Percentiles rank a stretch among this genome's conserved stretches.
These are phyloP conservation scores for Clarireedia sp. DNA, from an alignment of 2,329 filamentous ascomycete species.

Conservation along the genomic window DNA sequence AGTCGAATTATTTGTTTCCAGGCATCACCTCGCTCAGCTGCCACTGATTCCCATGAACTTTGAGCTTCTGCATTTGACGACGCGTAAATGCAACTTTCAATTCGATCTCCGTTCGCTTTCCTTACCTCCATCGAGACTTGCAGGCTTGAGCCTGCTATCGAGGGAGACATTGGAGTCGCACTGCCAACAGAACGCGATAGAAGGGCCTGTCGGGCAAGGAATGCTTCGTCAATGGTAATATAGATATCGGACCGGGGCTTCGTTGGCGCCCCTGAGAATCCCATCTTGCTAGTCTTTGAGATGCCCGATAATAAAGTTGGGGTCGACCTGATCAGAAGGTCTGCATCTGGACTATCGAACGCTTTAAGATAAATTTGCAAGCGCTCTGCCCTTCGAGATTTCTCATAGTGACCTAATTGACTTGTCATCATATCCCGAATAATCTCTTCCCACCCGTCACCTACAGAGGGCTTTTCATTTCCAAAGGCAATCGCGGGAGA, in stretches of 20 bases:
- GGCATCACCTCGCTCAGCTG: slow-evolving; percentile 66
- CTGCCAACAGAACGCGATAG: slow-evolving; percentile 64
- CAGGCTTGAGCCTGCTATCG: slow-evolving; percentile 61
- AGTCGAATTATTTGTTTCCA: slow-evolving; percentile 89
- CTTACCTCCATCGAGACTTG: slow-evolving; percentile 88
- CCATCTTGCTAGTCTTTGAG: slow-evolving; percentile 76
- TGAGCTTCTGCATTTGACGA: slow-evolving; percentile 72
- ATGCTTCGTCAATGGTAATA: slow-evolving; percentile 70
- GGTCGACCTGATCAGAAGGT: slow-evolving; percentile 73
- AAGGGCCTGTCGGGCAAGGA: slow-evolving; percentile 67
- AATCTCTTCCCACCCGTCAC: slow-evolving; percentile 64
- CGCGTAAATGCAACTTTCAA: slow-evolving; percentile 81
- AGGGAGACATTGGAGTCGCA: slow-evolving; percentile 59
- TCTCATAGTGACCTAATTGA: slow-evolving; percentile 65
- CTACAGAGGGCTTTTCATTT: slow-evolving; percentile 50
- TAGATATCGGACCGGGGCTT: slow-evolving; percentile 92
- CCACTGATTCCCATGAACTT: slow-evolving; percentile 83
- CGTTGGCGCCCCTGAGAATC: slow-evolving; percentile 85
- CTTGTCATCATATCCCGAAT: slow-evolving; percentile 68
- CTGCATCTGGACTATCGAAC: slow-evolving; percentile 71
- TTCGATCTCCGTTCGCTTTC: slow-evolving; percentile 65
- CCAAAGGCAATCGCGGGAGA: slow-evolving; percentile 48
- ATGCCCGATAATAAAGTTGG: slow-evolving; percentile 82
- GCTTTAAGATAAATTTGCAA: slow-evolving; percentile 72
- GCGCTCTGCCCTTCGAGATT: slow-evolving; percentile 63